Evolutionary conservation across 177 flowering plant genomes (phyloP).

Genomic region (Vitis hybrid): DNA sequence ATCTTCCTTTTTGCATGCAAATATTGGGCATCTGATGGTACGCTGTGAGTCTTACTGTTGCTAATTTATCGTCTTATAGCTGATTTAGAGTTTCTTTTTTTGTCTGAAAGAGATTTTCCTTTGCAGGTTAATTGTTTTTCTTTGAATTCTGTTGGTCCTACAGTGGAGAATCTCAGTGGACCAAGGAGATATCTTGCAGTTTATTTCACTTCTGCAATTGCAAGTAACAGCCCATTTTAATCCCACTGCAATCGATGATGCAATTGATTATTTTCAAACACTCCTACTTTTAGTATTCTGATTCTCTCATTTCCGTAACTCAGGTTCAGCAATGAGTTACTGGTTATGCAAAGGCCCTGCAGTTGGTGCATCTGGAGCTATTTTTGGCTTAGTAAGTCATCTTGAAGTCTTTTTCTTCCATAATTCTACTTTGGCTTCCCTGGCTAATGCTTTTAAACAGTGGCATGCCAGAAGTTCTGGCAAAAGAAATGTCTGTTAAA

Average conservation of each 20-base stretch:
- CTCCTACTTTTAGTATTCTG: slow-evolving; percentile 8
- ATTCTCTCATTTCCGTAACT: slow-evolving; percentile 18
- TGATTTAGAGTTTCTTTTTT: neutral
- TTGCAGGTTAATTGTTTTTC: slow-evolving; percentile 87
- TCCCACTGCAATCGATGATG: slow-evolving; percentile 15
- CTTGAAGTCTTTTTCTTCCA: neutral
- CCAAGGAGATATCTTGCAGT: slow-evolving; percentile 73
- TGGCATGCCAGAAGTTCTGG: neutral
- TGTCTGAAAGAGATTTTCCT: neutral
- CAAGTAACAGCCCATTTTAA: slow-evolving; percentile 53
- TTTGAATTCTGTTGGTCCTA: slow-evolving; percentile 79
- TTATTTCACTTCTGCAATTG: slow-evolving; percentile 74
- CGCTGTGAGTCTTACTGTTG: slow-evolving; percentile 19
- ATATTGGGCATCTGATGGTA: slow-evolving; percentile 83
- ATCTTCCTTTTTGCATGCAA: slow-evolving; percentile 76
- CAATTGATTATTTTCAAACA: slow-evolving; percentile 14
- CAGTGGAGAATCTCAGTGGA: slow-evolving; percentile 68
- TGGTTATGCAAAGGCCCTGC: slow-evolving; percentile 70
- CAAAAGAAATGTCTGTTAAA: no score
- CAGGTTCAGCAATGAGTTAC: slow-evolving; percentile 86
- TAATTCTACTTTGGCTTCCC: neutral
- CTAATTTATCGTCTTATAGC: slow-evolving; percentile 1
- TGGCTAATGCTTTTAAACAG: neutral
- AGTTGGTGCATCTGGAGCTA: slow-evolving; percentile 97
- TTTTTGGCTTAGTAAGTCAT: slow-evolving; percentile 79